Percentiles rank a stretch among this genome's conserved stretches.
Evolutionary conservation across 2,329 filamentous ascomycete genomes (phyloP).

Genomic region (Chaetomium strumarium): DNA sequence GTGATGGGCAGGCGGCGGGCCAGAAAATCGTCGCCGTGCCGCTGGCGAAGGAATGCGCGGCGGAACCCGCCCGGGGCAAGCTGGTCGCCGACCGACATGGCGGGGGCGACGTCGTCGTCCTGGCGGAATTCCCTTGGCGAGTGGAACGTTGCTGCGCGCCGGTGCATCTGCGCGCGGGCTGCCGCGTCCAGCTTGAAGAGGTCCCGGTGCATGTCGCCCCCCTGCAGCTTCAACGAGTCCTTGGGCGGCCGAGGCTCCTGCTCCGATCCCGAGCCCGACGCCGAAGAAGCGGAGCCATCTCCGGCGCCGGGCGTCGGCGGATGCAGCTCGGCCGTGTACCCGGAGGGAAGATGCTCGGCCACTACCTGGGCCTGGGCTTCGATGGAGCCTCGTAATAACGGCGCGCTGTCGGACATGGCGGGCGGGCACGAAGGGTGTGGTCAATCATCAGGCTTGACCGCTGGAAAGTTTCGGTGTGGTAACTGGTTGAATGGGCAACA

Average conservation of each 20-base stretch:
- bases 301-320: neutral
- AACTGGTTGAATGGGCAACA: neutral
- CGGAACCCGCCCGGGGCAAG: conserved; percentile 45
- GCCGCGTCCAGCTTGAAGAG: conserved; percentile 67
- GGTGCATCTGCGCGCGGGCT: conserved; percentile 37
- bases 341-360: conserved; percentile 30
- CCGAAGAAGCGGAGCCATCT: conserved; percentile 5
- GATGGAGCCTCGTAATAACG: conserved; percentile 10
- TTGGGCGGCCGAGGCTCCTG: conserved; percentile 24
- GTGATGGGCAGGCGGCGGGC: conserved; percentile 52
- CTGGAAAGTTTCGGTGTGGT: neutral
- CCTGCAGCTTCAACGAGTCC: conserved; percentile 64
- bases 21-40: conserved; percentile 30
- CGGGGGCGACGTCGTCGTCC: conserved; percentile 1
- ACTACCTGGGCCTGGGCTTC: conserved; percentile 29
- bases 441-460: no score
- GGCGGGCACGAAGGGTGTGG: neutral
- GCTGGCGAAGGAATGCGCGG: conserved; percentile 39
- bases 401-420: conserved; percentile 10
- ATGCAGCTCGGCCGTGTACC: conserved; percentile 31
- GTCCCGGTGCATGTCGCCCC: conserved; percentile 73
- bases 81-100: conserved; percentile 34
- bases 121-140: conserved; percentile 35
- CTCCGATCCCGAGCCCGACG: conserved; percentile 1
- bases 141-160: conserved; percentile 64